A percentile compares a stretch with the other conserved stretches of the same genome.
phyloP scores from a whole-genome alignment of 2,329 filamentous ascomycete species.

The Exophiala lecanii-corni region DNA sequence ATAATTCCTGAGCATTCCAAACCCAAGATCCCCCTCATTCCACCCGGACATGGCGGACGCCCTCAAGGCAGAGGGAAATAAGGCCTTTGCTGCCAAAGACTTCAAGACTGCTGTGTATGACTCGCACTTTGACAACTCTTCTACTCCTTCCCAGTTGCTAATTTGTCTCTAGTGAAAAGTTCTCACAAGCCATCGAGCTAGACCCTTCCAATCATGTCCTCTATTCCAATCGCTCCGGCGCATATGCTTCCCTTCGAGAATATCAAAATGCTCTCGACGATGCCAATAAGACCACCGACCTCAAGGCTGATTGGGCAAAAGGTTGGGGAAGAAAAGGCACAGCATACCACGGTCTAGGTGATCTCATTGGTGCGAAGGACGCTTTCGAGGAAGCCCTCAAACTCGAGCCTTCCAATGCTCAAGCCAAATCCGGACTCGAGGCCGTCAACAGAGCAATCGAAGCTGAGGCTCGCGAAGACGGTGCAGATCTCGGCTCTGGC shows the following conservation, averaged over 20 bases:
- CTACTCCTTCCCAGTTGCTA: conserved; percentile 3
- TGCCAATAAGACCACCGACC: conserved; percentile 85
- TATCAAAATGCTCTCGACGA: conserved; percentile 81
- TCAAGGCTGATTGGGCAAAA: conserved; percentile 98
- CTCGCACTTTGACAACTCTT: conserved; percentile 26
- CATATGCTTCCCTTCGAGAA: conserved; percentile 82
- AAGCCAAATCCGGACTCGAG: conserved; percentile 82
- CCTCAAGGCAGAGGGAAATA: conserved; percentile 97
- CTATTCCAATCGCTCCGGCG: conserved; percentile 91
- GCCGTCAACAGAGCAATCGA: conserved; percentile 86
- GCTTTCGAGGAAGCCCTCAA: conserved; percentile 94
- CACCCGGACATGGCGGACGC: conserved; percentile 58
- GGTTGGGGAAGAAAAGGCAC: conserved; percentile 92
- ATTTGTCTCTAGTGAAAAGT: conserved; percentile 67
- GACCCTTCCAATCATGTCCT: conserved; percentile 92
- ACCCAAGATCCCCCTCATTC: neutral
- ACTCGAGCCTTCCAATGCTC: conserved; percentile 83
- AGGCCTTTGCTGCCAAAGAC: conserved; percentile 96
- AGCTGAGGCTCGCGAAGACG: conserved; percentile 62
- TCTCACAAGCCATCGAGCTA: conserved; percentile 84
- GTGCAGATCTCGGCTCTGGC: conserved; percentile 56
- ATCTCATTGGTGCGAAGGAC: conserved; percentile 78
- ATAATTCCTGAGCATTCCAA: neutral
- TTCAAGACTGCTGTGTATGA: conserved; percentile 92
- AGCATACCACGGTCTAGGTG: conserved; percentile 80